These are phyloP conservation scores for Crucibulum parvulum DNA, from an alignment of 1,284 basidiomycete species.

Conservation along the genomic window DNA sequence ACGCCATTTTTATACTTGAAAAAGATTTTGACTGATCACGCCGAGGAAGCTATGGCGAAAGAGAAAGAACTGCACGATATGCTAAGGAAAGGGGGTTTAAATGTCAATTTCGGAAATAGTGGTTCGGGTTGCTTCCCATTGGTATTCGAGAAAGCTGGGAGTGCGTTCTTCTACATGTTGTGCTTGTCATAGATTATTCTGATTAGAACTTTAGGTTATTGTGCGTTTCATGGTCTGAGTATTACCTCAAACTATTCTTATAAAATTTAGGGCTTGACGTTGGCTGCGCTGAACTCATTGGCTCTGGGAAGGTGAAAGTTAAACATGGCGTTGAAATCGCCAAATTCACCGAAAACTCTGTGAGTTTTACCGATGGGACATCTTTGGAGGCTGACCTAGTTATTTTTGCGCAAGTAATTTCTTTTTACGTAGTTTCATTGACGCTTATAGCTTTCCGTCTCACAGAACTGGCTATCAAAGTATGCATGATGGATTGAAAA, in stretches of 20 bases:
- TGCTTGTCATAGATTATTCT: not conserved
- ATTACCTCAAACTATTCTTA: not conserved
- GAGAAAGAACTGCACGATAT: not conserved
- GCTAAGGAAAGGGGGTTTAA: not conserved
- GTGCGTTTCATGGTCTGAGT: not conserved
- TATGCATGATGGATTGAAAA: not conserved
- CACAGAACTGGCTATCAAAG: not conserved
- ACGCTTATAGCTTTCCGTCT: not conserved
- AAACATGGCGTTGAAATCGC: conserved; percentile 28
- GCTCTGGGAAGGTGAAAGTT: conserved; percentile 23
- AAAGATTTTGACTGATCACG: not conserved
- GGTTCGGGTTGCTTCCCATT: not conserved
- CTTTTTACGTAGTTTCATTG: not conserved
- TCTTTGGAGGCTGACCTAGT: conserved; percentile 19
- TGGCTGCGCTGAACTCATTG: conserved; percentile 13
- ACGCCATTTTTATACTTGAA: conserved; percentile 46
- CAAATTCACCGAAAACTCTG: conserved; percentile 16
- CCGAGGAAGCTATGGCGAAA: not conserved
- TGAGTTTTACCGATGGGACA: conserved; percentile 28
- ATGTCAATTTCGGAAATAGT: not conserved
- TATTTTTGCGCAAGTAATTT: not conserved
- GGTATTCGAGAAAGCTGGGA: not conserved
- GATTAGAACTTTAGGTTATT: not conserved
- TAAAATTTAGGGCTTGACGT: not conserved
- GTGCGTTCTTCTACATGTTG: not conserved